Evolutionary conservation across 2,329 filamentous ascomycete genomes (phyloP), one percentile per base, ranked within the genome.

Genomic region (Hymenoscyphus occultus): DNA sequence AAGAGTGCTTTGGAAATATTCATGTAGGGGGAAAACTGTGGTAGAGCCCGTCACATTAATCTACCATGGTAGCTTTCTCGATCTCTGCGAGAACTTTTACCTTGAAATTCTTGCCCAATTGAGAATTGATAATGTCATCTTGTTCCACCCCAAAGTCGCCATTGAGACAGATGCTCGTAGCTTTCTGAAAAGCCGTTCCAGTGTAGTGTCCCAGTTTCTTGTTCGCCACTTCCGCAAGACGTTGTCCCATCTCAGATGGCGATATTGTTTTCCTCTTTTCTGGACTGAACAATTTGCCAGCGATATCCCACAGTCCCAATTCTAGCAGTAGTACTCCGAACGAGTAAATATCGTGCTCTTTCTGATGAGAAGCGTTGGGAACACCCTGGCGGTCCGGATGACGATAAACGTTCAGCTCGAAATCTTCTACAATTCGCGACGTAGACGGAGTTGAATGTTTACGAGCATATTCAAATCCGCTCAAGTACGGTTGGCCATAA

Each of bases 391-490:
- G 32, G 13, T 28, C 12, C 12, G 56, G 56, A 28, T 58, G 56
- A 14, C 56, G 31, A 28, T 58, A 58, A 28, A 58, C 56, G 16
- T 58, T 39, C 13, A 32, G 35, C 7, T n/a, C 31, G 2, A 39
- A n/a, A n/a, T 39, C 56, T 10, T 58, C 31, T n/a, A 28, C 22
- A 14, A n/a, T n/a, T 13, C 35, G 22, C 13, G 22, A 5, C 3
- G n/a, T 31, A 12, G 56, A 58, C 12, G 31, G 22, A 39, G 14
- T 28, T 9, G 31, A 32, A 39, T 31, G 7, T 35, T 22, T 9
- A n/a, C 56, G 56, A n/a, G 56, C 31, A 39, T 35, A 58, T 39
- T 58, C 56, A 39, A 58, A 58, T 6, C 56, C 56, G 10, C 19
- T 2, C 7, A 58, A 28, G 14, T 35, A 58, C 2, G 56, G 56